Conservation (phyloP, 2,329 filamentous ascomycete genomes). For the Elsinoe batatas region DNA sequence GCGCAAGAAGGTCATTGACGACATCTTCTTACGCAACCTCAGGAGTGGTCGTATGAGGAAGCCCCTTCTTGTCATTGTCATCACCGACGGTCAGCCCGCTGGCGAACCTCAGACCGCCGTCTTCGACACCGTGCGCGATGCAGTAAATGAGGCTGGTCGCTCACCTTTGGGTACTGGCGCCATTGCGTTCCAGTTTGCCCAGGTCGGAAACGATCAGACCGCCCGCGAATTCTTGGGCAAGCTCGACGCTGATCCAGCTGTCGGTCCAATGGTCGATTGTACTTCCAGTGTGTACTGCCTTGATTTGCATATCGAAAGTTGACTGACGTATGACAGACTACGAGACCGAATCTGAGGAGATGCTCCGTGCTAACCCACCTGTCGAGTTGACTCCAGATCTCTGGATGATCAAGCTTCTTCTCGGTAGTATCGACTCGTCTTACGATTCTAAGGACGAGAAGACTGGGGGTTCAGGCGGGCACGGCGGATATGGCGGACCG, state of each 20-base stretch:
- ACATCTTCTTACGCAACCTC: constrained; percentile 46
- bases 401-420: constrained; percentile 58
- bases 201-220: constrained; percentile 57
- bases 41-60: constrained; percentile 47
- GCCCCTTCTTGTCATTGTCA: constrained; percentile 55
- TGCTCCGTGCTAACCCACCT: constrained; percentile 51
- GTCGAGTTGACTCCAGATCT: constrained; percentile 55
- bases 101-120: constrained; percentile 50
- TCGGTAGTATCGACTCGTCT: constrained; percentile 55
- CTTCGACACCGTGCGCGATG: constrained; percentile 47
- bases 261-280: constrained; percentile 56
- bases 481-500: constrained; percentile 29
- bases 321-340: constrained; percentile 40
- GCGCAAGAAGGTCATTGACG: constrained; percentile 53
- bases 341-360: constrained; percentile 58
- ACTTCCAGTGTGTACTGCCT: constrained; percentile 49
- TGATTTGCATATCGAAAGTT: not conserved
- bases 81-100: constrained; percentile 57
- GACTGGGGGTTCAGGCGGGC: constrained; percentile 22
- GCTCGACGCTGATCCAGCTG: constrained; percentile 53
- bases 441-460: constrained; percentile 59
- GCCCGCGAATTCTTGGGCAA: constrained; percentile 54
- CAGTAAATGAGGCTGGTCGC: constrained; percentile 41
- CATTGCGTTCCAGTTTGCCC: constrained; percentile 58
- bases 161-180: constrained; percentile 45